Evolutionary conservation across 768 basidiomycete genomes (phyloP).

Genomic region (Mycena leptocephala): DNA sequence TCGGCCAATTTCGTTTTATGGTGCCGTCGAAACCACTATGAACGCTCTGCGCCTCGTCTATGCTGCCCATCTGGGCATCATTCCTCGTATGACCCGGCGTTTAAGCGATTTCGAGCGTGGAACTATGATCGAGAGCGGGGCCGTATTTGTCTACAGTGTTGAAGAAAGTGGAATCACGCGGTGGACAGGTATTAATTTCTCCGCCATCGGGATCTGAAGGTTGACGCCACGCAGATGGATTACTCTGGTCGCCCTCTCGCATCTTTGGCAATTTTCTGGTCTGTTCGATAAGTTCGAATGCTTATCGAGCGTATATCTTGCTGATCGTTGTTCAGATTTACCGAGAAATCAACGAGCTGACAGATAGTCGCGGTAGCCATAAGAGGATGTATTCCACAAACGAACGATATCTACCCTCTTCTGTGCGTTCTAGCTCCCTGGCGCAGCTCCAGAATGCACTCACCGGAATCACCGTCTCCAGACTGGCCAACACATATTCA

Average conservation of each 20-base stretch:
- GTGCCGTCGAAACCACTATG: slow-evolving; percentile 87
- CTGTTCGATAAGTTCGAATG: slow-evolving; percentile 38
- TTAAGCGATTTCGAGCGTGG: slow-evolving; percentile 86
- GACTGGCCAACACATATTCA: slow-evolving; percentile 71
- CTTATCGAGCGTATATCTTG: background rate
- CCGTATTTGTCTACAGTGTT: slow-evolving; percentile 92
- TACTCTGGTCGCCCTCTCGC: slow-evolving; percentile 88
- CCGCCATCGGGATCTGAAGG: background rate
- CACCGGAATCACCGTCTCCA: slow-evolving; percentile 49
- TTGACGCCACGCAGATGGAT: slow-evolving; percentile 60
- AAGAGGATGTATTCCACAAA: slow-evolving; percentile 69
- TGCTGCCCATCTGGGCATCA: slow-evolving; percentile 84
- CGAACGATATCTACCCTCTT: slow-evolving; percentile 57
- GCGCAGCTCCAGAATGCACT: slow-evolving; percentile 47
- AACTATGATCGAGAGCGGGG: slow-evolving; percentile 75
- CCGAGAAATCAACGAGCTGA: slow-evolving; percentile 83
- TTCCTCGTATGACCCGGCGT: slow-evolving; percentile 86
- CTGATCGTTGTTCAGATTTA: slow-evolving; percentile 70
- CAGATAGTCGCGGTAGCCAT: slow-evolving; percentile 68
- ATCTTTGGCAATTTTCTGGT: slow-evolving; percentile 92
- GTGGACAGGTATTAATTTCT: slow-evolving; percentile 75
- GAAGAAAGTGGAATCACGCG: slow-evolving; percentile 91
- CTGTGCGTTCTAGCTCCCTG: slow-evolving; percentile 57
- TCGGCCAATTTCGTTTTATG: slow-evolving; percentile 73
- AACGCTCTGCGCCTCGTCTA: slow-evolving; percentile 91